Evolutionary conservation across 2,329 filamentous ascomycete species (phyloP).

Genomic region (Neofusicoccum umdonicola): DNA sequence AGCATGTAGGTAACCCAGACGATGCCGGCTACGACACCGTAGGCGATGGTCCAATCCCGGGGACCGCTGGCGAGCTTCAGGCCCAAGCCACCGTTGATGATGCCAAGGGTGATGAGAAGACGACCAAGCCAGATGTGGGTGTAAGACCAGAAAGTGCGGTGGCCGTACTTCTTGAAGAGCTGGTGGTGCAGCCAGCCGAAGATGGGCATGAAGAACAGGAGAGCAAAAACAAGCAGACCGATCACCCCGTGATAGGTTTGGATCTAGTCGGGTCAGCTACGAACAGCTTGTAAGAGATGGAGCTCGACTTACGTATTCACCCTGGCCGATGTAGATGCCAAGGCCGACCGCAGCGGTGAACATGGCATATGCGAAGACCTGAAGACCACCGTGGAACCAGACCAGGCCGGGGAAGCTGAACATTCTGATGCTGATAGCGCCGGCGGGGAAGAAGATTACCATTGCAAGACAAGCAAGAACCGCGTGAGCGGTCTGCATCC

Average conservation of each 20-base stretch:
- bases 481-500: slow-evolving; percentile 44
- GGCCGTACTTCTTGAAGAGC: slow-evolving; percentile 44
- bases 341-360: slow-evolving; percentile 51
- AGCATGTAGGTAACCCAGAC: slow-evolving; percentile 35
- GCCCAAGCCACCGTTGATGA: slow-evolving; percentile 56
- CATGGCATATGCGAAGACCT: slow-evolving; percentile 49
- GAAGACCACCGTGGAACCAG: slow-evolving; percentile 47
- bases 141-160: slow-evolving; percentile 44
- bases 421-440: slow-evolving; percentile 44
- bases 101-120: slow-evolving; percentile 48
- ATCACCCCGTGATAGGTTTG: slow-evolving; percentile 50
- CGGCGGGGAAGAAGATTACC: slow-evolving; percentile 45
- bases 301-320: slow-evolving; percentile 29
- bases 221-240: slow-evolving; percentile 47
- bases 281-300: neutral
- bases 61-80: slow-evolving; percentile 42
- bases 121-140: slow-evolving; percentile 56
- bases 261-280: slow-evolving; percentile 28
- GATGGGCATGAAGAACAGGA: slow-evolving; percentile 53
- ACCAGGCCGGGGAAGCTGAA: slow-evolving; percentile 43
- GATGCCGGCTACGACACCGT: slow-evolving; percentile 32
- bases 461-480: slow-evolving; percentile 44
- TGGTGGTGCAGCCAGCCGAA: slow-evolving; percentile 52
- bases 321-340: slow-evolving; percentile 50
- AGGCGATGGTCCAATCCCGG: slow-evolving; percentile 24